Evolutionary conservation across 495 filamentous ascomycete genomes (phyloP), one percentile per base, ranked within the genome.

Genomic region (Penicillium goetzii): DNA sequence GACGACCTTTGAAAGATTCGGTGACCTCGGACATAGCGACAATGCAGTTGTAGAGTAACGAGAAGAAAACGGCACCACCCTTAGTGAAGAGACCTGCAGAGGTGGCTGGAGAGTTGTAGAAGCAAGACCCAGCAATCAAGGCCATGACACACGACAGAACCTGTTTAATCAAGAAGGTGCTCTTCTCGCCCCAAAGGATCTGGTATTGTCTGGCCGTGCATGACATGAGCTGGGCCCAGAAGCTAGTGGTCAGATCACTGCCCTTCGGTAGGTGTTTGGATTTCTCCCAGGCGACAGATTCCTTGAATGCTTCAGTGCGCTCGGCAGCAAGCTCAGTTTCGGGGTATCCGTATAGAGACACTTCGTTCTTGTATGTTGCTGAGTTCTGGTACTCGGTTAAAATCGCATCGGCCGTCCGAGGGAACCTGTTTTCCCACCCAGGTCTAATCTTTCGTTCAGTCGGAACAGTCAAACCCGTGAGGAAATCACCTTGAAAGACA

Each of bases 391-490:
- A 85, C 15, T 62, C 72, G 0, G 62, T 61, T 26, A 76, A 61
- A 33, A 84, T 68, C 36, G 62, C 68, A 7, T 80, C 75, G 10
- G 81, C 73, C 36, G 68, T 83, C 47, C 79, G 68, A 12, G 82
- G 81, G 59, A 83, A 83, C 19, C 61, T 69, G 28, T 70, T 56
- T 54, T 82, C 79, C 56, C 62, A 77, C 0, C 89, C 90, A 14
- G 79, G 74, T 0, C 81, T 81, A 38, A 88, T 81, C 21, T 74
- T 74, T n/a, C 91, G 76, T 64, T 92, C 89, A 2, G 78, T 79
- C 0, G 88, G 85, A 68, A 90, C 89, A 7, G 90, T 92, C 28
- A 91, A 75, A 32, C 88, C 84, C 4, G 89, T 92, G 15, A 93
- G 72, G 74, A 90, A 81, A 63, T 90, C 88, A 5, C 86, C 86